Base-by-base conservation (phyloP, 306 rosid genomes). In the Begonia fuchsioides region DNA sequence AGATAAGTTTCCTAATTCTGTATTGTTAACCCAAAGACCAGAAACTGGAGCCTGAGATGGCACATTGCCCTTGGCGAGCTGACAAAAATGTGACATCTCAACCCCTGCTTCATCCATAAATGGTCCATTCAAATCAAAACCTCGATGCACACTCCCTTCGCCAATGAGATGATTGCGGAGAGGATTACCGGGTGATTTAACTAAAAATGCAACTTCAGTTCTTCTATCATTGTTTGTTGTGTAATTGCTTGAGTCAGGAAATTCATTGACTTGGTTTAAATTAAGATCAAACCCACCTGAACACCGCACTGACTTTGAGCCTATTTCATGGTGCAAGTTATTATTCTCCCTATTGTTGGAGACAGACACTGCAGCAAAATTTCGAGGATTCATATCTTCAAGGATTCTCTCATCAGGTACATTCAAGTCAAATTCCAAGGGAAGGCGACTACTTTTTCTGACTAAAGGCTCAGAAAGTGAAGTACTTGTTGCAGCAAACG, bases 71-170 rank as follows among this genome's bases (percentile, higher is more conserved):
- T 65, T 69, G 16, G 59, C 56, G 55, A 44, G 75, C 64, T 63
- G 83, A 54, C 61, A 10, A 40, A 53, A 68, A 3, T 60, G 38
- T 10, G 65, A 60, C 9, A 77, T 56, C 47, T 79, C 94, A 11
- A 51, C 41, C 47, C 38, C 45, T 15, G 65, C 32, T 45, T 83
- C 94, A 49, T 81, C 86, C 18, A 49, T 65, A 15, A 43, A 56
- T 43, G 94, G 94, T 26, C 94, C 94, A 41, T 83, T 83, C 68
- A 83, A 69, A 83, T 83, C 94, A 52, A 83, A 79, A 58, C 74
- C 80, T 70, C 80, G 69, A 20, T 18, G 26, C 39, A 41, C 60
- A 68, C 59, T 57, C 52, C 26, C 58, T 50, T 65, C 78, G 59
- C 64, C 70, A 56, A 44, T 67, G 43, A 54, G 8, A 26, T 26